These are phyloP conservation scores for Phoenix dactylifera DNA, from an alignment of 176 grass and related monocot species.

Conservation along the genomic window DNA sequence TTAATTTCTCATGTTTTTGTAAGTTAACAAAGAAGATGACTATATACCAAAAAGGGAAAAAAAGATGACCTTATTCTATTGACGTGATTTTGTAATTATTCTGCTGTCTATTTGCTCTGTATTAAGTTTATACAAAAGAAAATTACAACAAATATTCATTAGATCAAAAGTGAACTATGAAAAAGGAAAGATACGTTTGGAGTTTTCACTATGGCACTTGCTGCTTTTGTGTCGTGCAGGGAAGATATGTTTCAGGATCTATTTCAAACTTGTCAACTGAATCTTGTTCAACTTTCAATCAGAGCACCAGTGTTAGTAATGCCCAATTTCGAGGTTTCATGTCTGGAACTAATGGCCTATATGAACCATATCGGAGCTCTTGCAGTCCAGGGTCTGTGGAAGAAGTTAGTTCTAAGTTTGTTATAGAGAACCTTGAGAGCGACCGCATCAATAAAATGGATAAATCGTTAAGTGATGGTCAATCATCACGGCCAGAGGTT, in stretches of 20 bases:
- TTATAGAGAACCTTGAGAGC: constrained; percentile 28
- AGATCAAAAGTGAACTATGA: too few relatives aligned
- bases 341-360: constrained; percentile 32
- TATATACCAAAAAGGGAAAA: too few relatives aligned
- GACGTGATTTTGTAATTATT: too few relatives aligned
- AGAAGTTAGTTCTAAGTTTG: constrained; percentile 65
- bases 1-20: too few relatives aligned
- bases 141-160: too few relatives aligned
- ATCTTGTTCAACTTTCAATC: constrained; percentile 35
- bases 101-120: too few relatives aligned
- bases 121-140: too few relatives aligned
- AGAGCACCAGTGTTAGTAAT: constrained; percentile 24
- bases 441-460: constrained; percentile 27
- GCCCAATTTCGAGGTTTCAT: constrained; percentile 20
- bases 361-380: constrained; percentile 52
- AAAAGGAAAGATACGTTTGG: too few relatives aligned
- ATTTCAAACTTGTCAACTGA: constrained; percentile 36
- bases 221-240: constrained; percentile 28
- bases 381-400: constrained; percentile 46
- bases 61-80: too few relatives aligned
- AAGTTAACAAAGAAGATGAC: too few relatives aligned
- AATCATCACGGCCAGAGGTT: constrained; percentile 18
- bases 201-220: too few relatives aligned
- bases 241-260: constrained; percentile 63
- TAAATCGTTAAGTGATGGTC: constrained; percentile 24